Evolutionary conservation across 495 filamentous ascomycete genomes (phyloP).

Genomic region (Aspergillus nidulans): DNA sequence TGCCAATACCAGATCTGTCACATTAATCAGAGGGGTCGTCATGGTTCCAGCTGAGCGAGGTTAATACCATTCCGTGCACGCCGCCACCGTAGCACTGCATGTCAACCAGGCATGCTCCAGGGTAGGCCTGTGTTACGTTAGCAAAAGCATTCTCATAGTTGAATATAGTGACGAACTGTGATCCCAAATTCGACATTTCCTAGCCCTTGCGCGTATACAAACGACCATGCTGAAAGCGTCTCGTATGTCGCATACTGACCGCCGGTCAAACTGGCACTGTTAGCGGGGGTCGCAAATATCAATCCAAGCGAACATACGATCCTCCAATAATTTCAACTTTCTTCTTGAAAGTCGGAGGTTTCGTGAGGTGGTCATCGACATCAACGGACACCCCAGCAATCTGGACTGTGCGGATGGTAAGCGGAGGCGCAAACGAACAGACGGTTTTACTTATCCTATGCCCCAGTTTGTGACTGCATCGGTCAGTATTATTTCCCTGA

Average conservation of each 20-base stretch:
- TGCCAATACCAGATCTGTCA: constrained; percentile 43
- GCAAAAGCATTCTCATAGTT: background rate
- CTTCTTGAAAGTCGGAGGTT: constrained; percentile 45
- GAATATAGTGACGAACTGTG: constrained; percentile 30
- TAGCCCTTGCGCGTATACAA: constrained; percentile 51
- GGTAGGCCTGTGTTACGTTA: constrained; percentile 40
- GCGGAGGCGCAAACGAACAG: background rate
- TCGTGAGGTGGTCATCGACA: constrained; percentile 43
- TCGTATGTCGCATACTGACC: constrained; percentile 65
- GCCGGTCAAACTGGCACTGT: constrained; percentile 26
- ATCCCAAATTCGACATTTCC: constrained; percentile 62
- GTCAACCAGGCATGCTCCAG: constrained; percentile 58
- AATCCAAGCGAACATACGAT: constrained; percentile 27
- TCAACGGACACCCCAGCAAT: constrained; percentile 52
- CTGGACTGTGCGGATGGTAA: constrained; percentile 41
- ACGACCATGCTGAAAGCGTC: constrained; percentile 57
- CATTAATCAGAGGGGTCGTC: background rate
- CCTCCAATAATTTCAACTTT: constrained; percentile 67
- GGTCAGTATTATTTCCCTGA: constrained; percentile 11
- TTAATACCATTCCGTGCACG: constrained; percentile 29
- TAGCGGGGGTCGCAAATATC: background rate
- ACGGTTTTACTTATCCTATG: constrained; percentile 43
- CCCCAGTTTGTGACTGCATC: constrained; percentile 61
- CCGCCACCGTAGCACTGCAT: constrained; percentile 51
- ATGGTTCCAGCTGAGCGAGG: constrained; percentile 17